A percentile compares a stretch with the other conserved stretches of the same genome.
Conservation (phyloP, 495 filamentous ascomycete genomes). For the Aspergillus nidulans region DNA sequence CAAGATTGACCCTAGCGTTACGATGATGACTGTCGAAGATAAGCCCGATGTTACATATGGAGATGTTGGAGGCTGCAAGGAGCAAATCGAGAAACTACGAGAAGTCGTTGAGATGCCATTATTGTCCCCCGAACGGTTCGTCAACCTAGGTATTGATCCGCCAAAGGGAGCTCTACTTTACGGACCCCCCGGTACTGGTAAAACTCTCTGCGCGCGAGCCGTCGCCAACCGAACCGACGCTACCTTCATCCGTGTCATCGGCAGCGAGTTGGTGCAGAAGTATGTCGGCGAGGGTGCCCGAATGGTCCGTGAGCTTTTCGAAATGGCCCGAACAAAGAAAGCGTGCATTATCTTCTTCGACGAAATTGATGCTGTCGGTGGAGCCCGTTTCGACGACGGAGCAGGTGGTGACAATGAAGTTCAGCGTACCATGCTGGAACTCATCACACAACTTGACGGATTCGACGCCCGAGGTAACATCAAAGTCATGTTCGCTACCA, state of each 20-base stretch:
- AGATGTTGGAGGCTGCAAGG: constrained; percentile 98
- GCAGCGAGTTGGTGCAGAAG: constrained; percentile 95
- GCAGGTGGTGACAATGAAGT: constrained; percentile 98
- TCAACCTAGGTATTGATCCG: constrained; percentile 95
- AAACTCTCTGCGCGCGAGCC: constrained; percentile 94
- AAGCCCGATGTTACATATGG: constrained; percentile 99
- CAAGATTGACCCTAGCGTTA: constrained; percentile 98
- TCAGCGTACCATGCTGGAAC: constrained; percentile 97
- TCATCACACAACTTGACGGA: constrained; percentile 96
- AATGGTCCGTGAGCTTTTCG: constrained; percentile 98
- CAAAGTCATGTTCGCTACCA: constrained; percentile 99
- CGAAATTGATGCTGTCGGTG: constrained; percentile 96
- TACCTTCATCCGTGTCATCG: constrained; percentile 98
- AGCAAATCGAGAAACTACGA: constrained; percentile 97
- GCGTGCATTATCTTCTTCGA: constrained; percentile 99
- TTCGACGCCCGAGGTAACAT: constrained; percentile 98
- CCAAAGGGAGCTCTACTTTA: constrained; percentile 97
- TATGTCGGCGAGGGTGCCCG: constrained; percentile 97
- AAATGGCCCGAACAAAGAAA: constrained; percentile 99
- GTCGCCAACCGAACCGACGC: constrained; percentile 97
- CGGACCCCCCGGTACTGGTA: constrained; percentile 94
- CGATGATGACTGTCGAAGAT: constrained; percentile 99
- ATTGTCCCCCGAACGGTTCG: constrained; percentile 93
- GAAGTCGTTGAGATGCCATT: constrained; percentile 98
- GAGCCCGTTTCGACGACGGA: constrained; percentile 97